phyloP scores from a whole-genome alignment of 225 moss, liverwort and hornwort species.

The Lunularia cruciata region DNA sequence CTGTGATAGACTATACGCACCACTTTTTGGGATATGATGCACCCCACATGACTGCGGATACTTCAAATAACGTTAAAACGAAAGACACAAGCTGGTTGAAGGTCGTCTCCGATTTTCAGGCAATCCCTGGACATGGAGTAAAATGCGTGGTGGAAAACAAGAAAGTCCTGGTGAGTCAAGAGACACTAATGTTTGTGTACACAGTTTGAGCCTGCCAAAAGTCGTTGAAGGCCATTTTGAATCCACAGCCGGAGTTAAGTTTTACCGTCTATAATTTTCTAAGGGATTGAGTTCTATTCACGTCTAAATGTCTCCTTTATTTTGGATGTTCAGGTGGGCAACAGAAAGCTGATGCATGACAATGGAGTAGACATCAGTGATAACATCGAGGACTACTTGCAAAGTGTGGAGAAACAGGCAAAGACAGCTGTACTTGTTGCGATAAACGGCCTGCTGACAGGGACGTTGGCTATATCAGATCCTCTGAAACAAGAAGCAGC shows the following conservation, averaged over 20 bases:
- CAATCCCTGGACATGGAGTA: slow-evolving; percentile 71
- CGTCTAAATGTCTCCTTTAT: neutral
- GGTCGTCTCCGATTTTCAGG: slow-evolving; percentile 52
- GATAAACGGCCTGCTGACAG: slow-evolving; percentile 53
- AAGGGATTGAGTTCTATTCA: too few relatives aligned
- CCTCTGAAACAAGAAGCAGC: slow-evolving; percentile 89
- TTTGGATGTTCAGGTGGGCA: slow-evolving; percentile 51
- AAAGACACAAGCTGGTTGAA: slow-evolving; percentile 79
- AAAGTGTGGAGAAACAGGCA: slow-evolving; percentile 57
- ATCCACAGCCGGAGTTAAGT: neutral
- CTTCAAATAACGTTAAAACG: slow-evolving; percentile 44
- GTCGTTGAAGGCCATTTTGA: too few relatives aligned
- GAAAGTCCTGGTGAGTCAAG: slow-evolving; percentile 46
- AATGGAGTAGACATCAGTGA: slow-evolving; percentile 47
- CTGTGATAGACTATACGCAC: slow-evolving; percentile 75
- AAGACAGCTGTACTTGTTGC: slow-evolving; percentile 76
- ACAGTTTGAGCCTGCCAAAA: too few relatives aligned
- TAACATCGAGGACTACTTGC: slow-evolving; percentile 57
- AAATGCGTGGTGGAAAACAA: slow-evolving; percentile 53
- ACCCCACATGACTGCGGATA: slow-evolving; percentile 44
- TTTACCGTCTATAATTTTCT: too few relatives aligned
- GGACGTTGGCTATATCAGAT: slow-evolving; percentile 75
- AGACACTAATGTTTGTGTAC: too few relatives aligned
- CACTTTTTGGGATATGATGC: slow-evolving; percentile 64
- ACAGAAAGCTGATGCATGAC: slow-evolving; percentile 66